phyloP scores from a whole-genome alignment of 768 basidiomycete species.

The Pleurotus tuber-regium region DNA sequence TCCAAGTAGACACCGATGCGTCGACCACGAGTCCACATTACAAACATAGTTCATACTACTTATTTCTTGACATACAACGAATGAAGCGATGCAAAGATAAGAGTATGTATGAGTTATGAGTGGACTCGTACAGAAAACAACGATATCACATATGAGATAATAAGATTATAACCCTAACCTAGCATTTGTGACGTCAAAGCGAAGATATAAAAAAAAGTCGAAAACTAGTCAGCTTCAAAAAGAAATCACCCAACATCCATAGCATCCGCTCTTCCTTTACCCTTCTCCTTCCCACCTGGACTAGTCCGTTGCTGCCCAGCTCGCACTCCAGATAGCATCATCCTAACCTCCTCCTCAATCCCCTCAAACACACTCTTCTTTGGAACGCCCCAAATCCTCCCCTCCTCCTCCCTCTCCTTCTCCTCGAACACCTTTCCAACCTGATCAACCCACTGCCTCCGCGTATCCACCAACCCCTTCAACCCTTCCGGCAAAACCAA shows the following conservation, averaged over 20 bases:
- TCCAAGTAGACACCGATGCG: constrained; percentile 10
- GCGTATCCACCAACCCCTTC: constrained; percentile 67
- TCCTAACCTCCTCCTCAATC: constrained; percentile 62
- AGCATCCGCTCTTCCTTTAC: constrained; percentile 48
- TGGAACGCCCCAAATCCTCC: constrained; percentile 79
- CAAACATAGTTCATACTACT: no score
- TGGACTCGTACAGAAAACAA: constrained; percentile 6
- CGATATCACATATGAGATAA: constrained; percentile 6
- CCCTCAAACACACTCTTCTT: constrained; percentile 72
- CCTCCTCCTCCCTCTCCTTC: constrained; percentile 63
- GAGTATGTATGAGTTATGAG: no score
- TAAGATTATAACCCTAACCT: no score
- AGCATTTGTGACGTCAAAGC: constrained; percentile 9
- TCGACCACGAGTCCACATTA: no score
- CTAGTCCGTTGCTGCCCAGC: constrained; percentile 29
- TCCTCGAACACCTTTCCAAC: constrained; percentile 76
- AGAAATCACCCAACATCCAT: constrained; percentile 68
- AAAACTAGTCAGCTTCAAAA: constrained; percentile 3
- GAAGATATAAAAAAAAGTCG: constrained; percentile 15
- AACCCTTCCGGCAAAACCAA: constrained; percentile 68
- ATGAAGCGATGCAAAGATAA: no score
- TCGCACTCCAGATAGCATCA: constrained; percentile 21
- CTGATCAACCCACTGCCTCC: constrained; percentile 74
- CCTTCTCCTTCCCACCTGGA: constrained; percentile 44
- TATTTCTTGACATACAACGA: no score